Conservation (phyloP, 805 yeast genomes). For the Helenozyma baotianmanensis region DNA sequence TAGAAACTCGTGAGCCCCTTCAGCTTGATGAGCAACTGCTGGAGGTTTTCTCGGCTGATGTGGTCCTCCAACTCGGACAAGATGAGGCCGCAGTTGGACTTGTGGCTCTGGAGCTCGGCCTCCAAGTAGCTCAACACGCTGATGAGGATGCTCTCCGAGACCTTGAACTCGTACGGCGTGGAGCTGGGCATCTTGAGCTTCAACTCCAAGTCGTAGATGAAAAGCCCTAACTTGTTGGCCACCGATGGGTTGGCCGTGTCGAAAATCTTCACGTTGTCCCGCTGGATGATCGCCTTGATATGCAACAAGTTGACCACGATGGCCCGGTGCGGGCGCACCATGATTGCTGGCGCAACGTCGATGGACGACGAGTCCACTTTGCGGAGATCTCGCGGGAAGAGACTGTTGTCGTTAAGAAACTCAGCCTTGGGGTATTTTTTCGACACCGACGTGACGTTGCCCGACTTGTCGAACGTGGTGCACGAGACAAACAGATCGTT, state of each 20-base stretch:
- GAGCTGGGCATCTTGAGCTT: constrained; percentile 44
- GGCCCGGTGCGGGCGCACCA: constrained; percentile 68
- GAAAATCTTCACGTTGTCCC: constrained; percentile 75
- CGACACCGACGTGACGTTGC: constrained; percentile 66
- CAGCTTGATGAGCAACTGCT: constrained; percentile 68
- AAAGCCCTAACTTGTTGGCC: constrained; percentile 67
- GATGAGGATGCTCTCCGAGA: constrained; percentile 75
- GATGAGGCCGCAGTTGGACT: constrained; percentile 55
- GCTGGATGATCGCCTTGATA: constrained; percentile 83
- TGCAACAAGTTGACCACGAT: constrained; percentile 80
- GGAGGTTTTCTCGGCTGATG: constrained; percentile 69
- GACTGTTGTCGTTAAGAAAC: constrained; percentile 61
- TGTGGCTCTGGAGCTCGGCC: constrained; percentile 61
- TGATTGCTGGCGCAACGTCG: constrained; percentile 86
- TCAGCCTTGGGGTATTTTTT: constrained; percentile 70
- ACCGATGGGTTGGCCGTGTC: constrained; percentile 68
- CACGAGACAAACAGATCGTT: constrained; percentile 61
- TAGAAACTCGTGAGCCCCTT: constrained; percentile 67
- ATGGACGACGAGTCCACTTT: constrained; percentile 70
- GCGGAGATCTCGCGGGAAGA: constrained; percentile 83
- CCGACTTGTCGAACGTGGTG: constrained; percentile 70
- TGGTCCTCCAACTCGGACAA: constrained; percentile 71
- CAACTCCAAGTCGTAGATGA: constrained; percentile 79
- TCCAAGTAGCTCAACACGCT: constrained; percentile 78
- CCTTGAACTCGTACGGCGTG: constrained; percentile 66